phyloP scores from a whole-genome alignment of 192 early-diverging fungal species.

The Rhizophagus sp. region DNA sequence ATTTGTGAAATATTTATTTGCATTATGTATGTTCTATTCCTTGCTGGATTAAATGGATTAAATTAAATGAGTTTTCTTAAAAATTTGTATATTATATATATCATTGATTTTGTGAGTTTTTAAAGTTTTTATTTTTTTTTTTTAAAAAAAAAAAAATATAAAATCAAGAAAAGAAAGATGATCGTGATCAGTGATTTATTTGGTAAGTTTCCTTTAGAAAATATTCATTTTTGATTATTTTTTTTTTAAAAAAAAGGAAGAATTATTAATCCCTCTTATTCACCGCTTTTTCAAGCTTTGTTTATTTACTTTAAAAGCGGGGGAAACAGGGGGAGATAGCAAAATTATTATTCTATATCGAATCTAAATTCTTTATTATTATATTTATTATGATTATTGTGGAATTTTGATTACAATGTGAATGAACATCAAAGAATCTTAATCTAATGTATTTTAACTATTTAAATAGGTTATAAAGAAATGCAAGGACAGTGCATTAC shows the following conservation, averaged over 20 bases:
- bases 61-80: neutral
- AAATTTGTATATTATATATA: neutral
- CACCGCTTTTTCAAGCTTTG: neutral
- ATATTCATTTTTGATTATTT: neutral
- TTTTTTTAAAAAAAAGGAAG: neutral
- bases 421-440: neutral
- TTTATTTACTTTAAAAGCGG: slow-evolving; percentile 1
- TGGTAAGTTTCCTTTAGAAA: neutral
- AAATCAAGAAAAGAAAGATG: neutral
- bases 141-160: no score
- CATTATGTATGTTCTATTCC: neutral
- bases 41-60: neutral
- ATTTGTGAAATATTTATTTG: neutral
- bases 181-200: neutral
- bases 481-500: no score
- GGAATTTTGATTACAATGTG: neutral
- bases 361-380: neutral
- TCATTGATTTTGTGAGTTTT: neutral
- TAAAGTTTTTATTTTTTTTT: neutral
- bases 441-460: no score
- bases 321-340: slow-evolving; percentile 11
- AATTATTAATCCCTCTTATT: slow-evolving; percentile 7
- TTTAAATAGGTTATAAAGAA: no score
- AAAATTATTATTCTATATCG: neutral
- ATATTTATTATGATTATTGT: neutral